Evolutionary conservation across 345 rosid species (phyloP).

Genomic region (Clarkia xantiana): DNA sequence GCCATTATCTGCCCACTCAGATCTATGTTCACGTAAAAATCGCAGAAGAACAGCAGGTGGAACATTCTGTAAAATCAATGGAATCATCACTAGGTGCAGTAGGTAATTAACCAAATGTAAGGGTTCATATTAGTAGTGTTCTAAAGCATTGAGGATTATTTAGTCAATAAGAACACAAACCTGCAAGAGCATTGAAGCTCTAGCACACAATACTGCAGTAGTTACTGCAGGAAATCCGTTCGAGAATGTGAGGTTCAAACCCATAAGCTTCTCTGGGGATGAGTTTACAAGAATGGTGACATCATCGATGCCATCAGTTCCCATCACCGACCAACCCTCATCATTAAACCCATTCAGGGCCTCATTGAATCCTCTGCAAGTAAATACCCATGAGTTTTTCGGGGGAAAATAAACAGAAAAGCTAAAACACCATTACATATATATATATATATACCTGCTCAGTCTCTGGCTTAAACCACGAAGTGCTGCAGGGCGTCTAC

Average conservation of each 20-base stretch:
- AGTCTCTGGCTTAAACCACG: slow-evolving; percentile 89
- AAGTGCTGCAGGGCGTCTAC: slow-evolving; percentile 89
- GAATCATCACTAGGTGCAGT: not conserved
- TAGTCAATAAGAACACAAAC: slow-evolving; percentile 16
- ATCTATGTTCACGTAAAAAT: slow-evolving; percentile 91
- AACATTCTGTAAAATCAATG: slow-evolving; percentile 42
- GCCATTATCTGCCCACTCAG: slow-evolving; percentile 98
- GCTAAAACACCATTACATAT: no score
- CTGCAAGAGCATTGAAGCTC: slow-evolving; percentile 98
- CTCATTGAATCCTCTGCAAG: slow-evolving; percentile 85
- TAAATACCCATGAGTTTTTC: slow-evolving; percentile 7
- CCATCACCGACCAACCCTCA: slow-evolving; percentile 93
- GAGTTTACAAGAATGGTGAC: slow-evolving; percentile 86
- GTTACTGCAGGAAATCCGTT: slow-evolving; percentile 82
- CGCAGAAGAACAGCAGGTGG: slow-evolving; percentile 96
- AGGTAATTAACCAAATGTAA: not conserved
- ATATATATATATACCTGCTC: slow-evolving; percentile 71
- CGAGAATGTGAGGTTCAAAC: slow-evolving; percentile 60
- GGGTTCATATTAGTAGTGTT: not conserved
- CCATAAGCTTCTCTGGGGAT: slow-evolving; percentile 93
- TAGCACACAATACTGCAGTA: slow-evolving; percentile 78
- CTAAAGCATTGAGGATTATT: no score
- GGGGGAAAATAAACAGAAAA: not conserved
- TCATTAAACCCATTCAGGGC: slow-evolving; percentile 90
- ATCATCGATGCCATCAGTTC: slow-evolving; percentile 92